phyloP scores from a whole-genome alignment of 2,329 filamentous ascomycete genomes.

The Fusarium chuoi region DNA sequence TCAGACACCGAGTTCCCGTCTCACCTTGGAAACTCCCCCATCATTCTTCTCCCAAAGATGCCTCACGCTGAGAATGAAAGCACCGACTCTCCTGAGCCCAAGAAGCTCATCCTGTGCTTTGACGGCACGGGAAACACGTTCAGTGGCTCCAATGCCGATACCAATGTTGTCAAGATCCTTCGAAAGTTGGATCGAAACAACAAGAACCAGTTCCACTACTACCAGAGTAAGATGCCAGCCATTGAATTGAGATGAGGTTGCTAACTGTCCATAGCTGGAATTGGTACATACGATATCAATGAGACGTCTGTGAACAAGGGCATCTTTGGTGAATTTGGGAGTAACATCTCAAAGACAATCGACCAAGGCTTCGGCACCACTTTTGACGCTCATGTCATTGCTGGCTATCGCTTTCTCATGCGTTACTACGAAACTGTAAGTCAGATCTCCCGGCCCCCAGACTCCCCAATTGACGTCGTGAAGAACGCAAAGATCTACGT shows the following conservation, averaged over 20 bases:
- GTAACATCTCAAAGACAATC: constrained; percentile 52
- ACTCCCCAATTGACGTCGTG: neutral
- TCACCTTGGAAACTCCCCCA: neutral
- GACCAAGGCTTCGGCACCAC: constrained; percentile 58
- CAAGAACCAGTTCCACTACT: constrained; percentile 59
- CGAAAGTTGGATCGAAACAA: constrained; percentile 57
- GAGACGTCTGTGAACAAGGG: constrained; percentile 55
- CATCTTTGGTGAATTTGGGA: constrained; percentile 47
- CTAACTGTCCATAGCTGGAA: constrained; percentile 51
- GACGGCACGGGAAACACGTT: constrained; percentile 61
- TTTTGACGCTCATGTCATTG: constrained; percentile 63
- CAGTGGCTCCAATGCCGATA: constrained; percentile 59
- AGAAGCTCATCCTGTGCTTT: constrained; percentile 60
- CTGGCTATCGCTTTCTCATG: constrained; percentile 66
- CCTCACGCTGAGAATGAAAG: constrained; percentile 24
- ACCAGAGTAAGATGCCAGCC: constrained; percentile 52
- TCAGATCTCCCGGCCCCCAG: too few relatives aligned
- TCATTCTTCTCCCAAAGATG: constrained; percentile 11
- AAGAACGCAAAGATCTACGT: constrained; percentile 63
- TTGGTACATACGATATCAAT: constrained; percentile 60
- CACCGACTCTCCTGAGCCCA: constrained; percentile 37
- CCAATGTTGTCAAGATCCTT: constrained; percentile 64
- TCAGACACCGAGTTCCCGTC: neutral
- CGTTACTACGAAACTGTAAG: constrained; percentile 59
- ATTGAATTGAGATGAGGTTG: neutral